Conservation (phyloP, 805 yeast species). For the Candida fluviatilis region DNA sequence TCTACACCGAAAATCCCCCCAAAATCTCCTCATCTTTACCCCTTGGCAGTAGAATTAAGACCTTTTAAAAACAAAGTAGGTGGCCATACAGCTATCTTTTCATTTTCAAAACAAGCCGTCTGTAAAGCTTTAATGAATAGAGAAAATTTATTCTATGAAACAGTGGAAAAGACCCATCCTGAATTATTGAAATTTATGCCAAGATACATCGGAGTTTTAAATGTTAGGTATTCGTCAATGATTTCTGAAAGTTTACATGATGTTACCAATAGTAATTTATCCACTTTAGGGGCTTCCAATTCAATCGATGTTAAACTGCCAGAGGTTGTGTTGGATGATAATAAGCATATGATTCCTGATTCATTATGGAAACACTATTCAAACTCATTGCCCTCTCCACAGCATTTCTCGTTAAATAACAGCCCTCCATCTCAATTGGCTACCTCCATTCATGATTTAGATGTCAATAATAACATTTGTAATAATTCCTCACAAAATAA, state of each 20-base stretch:
- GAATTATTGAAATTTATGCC: slow-evolving; percentile 87
- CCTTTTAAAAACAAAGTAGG: slow-evolving; percentile 96
- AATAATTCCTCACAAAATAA: slow-evolving; percentile 12
- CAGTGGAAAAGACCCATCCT: slow-evolving; percentile 72
- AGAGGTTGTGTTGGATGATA: slow-evolving; percentile 89
- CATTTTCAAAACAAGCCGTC: slow-evolving; percentile 86
- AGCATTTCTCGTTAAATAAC: slow-evolving; percentile 5
- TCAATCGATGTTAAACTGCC: slow-evolving; percentile 27
- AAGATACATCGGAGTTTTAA: slow-evolving; percentile 86
- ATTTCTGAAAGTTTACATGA: slow-evolving; percentile 24
- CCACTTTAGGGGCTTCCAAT: not conserved
- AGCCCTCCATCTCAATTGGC: not conserved
- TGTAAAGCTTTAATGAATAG: slow-evolving; percentile 89
- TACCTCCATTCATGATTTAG: not conserved
- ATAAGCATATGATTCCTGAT: slow-evolving; percentile 86
- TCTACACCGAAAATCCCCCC: not conserved
- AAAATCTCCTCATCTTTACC: slow-evolving; percentile 38
- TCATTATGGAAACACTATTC: slow-evolving; percentile 67
- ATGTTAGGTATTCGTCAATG: slow-evolving; percentile 72
- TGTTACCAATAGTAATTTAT: not conserved
- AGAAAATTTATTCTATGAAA: slow-evolving; percentile 90
- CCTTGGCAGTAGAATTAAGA: slow-evolving; percentile 80
- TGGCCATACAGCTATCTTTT: slow-evolving; percentile 95
- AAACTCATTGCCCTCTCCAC: slow-evolving; percentile 18
- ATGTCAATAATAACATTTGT: not conserved